A percentile compares a stretch with the other conserved stretches of the same genome.
phyloP scores from a whole-genome alignment of 129 eudicot genomes.

The Pseudognaphalium luteoalbum region DNA sequence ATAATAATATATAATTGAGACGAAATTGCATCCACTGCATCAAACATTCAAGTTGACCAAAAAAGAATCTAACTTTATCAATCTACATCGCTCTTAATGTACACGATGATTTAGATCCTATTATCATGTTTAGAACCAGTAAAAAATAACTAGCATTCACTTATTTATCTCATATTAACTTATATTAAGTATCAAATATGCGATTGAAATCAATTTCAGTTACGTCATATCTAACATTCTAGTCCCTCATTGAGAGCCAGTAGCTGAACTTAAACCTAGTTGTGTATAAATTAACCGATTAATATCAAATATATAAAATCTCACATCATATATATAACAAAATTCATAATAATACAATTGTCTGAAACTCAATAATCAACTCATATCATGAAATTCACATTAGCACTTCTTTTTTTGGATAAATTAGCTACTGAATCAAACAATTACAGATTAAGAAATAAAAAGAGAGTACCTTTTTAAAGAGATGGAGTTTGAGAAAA shows the following conservation, averaged over 20 bases:
- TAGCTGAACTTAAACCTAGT: neutral
- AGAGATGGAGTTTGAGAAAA: slow-evolving; percentile 78
- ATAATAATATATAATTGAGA: neutral
- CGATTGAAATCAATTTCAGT: neutral
- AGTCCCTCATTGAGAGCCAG: neutral
- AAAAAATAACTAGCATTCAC: neutral
- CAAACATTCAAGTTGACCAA: neutral
- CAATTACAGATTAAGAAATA: neutral
- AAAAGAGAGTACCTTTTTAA: slow-evolving; percentile 54
- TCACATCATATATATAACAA: neutral
- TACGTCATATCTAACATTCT: neutral
- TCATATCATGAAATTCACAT: neutral
- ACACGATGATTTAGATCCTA: neutral
- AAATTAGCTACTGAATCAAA: neutral
- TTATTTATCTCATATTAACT: neutral
- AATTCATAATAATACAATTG: neutral
- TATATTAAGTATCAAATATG: neutral
- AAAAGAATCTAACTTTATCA: neutral
- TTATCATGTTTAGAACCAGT: neutral
- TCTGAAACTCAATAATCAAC: neutral
- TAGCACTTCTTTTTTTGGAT: neutral
- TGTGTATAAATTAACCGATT: neutral
- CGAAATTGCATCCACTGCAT: neutral
- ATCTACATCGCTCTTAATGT: neutral
- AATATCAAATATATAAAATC: neutral